Evolutionary conservation across 2,329 filamentous ascomycete species (phyloP).

Genomic region (Colletotrichum higginsianum): DNA sequence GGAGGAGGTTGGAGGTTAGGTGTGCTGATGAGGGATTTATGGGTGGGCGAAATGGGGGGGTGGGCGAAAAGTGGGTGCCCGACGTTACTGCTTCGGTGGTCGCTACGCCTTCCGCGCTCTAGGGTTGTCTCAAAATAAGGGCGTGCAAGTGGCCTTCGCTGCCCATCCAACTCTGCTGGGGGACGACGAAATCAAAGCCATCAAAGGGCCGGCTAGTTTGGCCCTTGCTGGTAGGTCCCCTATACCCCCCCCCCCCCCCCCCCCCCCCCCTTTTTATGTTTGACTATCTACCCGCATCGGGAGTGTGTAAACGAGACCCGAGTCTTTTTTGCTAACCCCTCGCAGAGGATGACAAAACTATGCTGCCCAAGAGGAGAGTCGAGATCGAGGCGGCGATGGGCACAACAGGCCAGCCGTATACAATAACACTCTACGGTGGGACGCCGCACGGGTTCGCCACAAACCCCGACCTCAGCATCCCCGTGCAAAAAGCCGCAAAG

Average conservation of each 20-base stretch:
- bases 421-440: conserved; percentile 70
- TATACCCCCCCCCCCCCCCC: too few relatives aligned
- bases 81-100: conserved; percentile 79
- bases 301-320: background rate
- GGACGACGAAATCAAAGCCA: conserved; percentile 70
- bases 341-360: conserved; percentile 71
- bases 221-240: conserved; percentile 68
- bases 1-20: too few relatives aligned
- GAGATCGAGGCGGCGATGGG: conserved; percentile 29
- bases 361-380: conserved; percentile 67
- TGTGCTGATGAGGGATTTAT: too few relatives aligned
- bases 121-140: conserved; percentile 57
- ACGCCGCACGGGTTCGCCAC: conserved; percentile 83
- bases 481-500: conserved; percentile 76
- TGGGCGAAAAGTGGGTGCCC: too few relatives aligned
- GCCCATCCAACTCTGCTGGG: conserved; percentile 76
- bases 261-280: too few relatives aligned
- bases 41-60: too few relatives aligned
- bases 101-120: conserved; percentile 70
- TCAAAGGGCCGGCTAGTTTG: conserved; percentile 72
- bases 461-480: conserved; percentile 69
- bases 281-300: background rate
- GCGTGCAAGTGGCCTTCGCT: conserved; percentile 70
- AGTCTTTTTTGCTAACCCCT: conserved; percentile 2
- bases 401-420: conserved; percentile 23